Percentiles rank a stretch among this genome's conserved stretches.
Evolutionary conservation across 805 yeast species (phyloP).

Genomic region (Yamadazyma takamatsuzukensis): DNA sequence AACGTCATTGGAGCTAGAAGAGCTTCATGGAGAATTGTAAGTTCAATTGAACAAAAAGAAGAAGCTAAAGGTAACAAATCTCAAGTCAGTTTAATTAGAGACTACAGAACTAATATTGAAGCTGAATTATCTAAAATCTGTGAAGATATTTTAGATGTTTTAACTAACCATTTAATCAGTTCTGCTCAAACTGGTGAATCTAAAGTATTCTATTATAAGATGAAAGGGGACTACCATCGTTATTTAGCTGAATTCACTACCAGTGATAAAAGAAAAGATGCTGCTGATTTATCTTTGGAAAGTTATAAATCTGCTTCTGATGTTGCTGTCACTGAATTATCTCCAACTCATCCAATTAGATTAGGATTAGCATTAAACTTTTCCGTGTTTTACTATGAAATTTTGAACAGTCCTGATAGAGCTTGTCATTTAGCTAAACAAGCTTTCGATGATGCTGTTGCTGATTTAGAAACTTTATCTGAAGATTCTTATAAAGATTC

Average conservation of each 20-base stretch:
- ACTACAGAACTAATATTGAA: constrained; percentile 93
- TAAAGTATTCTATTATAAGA: constrained; percentile 95
- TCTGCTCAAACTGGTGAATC: constrained; percentile 96
- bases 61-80: constrained; percentile 92
- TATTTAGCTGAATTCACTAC: constrained; percentile 95
- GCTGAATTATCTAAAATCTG: constrained; percentile 88
- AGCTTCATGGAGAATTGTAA: constrained; percentile 99
- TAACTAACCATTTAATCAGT: constrained; percentile 87
- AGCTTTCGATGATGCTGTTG: constrained; percentile 98
- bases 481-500: constrained; percentile 99
- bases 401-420: constrained; percentile 95
- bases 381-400: constrained; percentile 97
- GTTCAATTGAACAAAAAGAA: constrained; percentile 97
- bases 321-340: constrained; percentile 93
- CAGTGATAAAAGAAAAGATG: constrained; percentile 86
- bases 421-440: constrained; percentile 99
- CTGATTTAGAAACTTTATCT: constrained; percentile 94
- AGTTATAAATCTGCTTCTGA: constrained; percentile 95
- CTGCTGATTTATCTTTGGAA: constrained; percentile 88
- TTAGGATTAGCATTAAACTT: constrained; percentile 96
- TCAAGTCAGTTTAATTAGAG: constrained; percentile 86
- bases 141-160: constrained; percentile 86
- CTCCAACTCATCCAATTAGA: constrained; percentile 98
- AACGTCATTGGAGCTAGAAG: constrained; percentile 99
- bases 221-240: constrained; percentile 99